These are phyloP conservation scores for Cystofilobasidium macerans DNA, from an alignment of 768 basidiomycete species.

Conservation along the genomic window DNA sequence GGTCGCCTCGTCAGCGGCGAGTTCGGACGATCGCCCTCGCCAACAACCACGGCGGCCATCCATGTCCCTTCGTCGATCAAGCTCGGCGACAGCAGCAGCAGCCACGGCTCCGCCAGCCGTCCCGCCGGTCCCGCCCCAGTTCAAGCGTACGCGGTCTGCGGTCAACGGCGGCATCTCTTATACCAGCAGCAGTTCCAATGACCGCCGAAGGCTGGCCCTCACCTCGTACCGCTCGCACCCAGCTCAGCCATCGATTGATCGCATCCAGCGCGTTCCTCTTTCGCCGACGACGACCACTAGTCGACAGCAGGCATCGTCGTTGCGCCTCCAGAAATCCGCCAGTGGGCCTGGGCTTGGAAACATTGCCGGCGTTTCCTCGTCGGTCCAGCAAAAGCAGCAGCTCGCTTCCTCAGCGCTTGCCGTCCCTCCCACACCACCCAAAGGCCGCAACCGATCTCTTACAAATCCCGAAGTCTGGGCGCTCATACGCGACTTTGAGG, in stretches of 20 bases:
- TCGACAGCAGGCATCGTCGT: too few species aligned
- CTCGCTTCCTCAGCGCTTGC: not conserved
- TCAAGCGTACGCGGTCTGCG: not conserved
- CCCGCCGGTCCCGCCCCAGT: not conserved
- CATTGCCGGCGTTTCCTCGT: not conserved
- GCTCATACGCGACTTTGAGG: slow-evolving; percentile 2
- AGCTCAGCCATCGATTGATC: not conserved
- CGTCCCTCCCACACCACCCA: slow-evolving; percentile 7
- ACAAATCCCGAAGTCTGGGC: slow-evolving; percentile 9
- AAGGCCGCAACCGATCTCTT: slow-evolving; percentile 1
- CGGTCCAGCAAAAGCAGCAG: too few species aligned
- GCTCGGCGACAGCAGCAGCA: too few species aligned
- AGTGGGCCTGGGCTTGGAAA: not conserved
- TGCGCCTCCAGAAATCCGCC: not conserved
- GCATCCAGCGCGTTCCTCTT: not conserved
- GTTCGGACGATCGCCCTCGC: not conserved
- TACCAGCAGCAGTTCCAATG: not conserved
- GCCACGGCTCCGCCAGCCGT: not conserved
- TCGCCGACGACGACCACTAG: too few species aligned
- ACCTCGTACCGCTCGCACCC: not conserved
- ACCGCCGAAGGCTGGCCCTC: not conserved
- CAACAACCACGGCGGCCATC: too few species aligned
- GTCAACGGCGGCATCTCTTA: too few species aligned
- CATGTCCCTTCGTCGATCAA: too few species aligned
- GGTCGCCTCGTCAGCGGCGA: not conserved